Conservation (phyloP, 495 filamentous ascomycete species). For the Aspergillus funiculosus region DNA sequence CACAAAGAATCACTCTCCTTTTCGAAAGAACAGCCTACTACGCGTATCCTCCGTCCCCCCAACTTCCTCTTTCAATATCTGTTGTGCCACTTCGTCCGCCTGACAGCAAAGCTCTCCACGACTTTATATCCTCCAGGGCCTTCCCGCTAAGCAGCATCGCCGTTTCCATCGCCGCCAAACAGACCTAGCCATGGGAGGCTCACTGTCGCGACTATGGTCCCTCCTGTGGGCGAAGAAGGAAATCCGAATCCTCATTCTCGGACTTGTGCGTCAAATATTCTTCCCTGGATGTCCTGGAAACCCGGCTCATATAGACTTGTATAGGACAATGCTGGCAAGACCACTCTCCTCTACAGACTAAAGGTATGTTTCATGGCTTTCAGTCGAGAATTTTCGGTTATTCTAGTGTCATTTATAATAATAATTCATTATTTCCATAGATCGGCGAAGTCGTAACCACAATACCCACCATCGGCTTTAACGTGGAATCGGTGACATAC, state of each 20-base stretch:
- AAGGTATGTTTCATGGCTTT: constrained; percentile 57
- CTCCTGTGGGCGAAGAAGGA: constrained; percentile 91
- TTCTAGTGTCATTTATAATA: constrained; percentile 13
- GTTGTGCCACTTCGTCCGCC: not conserved
- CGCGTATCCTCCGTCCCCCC: not conserved
- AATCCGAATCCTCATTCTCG: constrained; percentile 91
- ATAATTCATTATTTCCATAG: constrained; percentile 41
- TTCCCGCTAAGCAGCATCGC: constrained; percentile 2
- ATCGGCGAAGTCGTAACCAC: constrained; percentile 98
- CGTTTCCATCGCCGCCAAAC: constrained; percentile 10
- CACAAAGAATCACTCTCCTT: not conserved
- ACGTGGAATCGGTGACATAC: constrained; percentile 96
- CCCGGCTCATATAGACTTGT: constrained; percentile 20
- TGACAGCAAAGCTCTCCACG: constrained; percentile 1
- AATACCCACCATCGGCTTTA: constrained; percentile 98
- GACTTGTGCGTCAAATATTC: constrained; percentile 59
- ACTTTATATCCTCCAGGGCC: not conserved
- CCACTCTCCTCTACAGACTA: constrained; percentile 89
- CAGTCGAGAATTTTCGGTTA: too few relatives aligned
- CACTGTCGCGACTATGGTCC: constrained; percentile 68
- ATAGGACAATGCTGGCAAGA: constrained; percentile 98
- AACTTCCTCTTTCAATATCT: not conserved
- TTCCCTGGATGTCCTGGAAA: constrained; percentile 1
- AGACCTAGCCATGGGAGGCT: constrained; percentile 70
- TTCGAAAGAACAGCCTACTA: not conserved